Base-by-base conservation (phyloP, 306 rosid genomes). In the Begonia peltatifolia region DNA sequence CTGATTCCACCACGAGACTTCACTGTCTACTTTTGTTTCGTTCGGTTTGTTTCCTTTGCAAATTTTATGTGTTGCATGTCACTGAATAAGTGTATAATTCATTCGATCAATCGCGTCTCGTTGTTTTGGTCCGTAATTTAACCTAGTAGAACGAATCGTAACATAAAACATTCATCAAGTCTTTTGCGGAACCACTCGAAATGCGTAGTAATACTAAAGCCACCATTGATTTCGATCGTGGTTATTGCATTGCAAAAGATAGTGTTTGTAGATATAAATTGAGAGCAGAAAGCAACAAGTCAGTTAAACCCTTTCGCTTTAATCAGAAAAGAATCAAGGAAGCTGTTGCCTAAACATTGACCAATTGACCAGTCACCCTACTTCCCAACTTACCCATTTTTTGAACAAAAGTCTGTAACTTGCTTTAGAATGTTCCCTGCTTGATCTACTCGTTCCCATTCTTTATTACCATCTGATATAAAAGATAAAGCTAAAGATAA, bases 351-450 rank as follows among this genome's bases (percentile, higher is more conserved):
- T 10, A n/a, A 44, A 44, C 48, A 44, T 44, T 44, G 48, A 42
- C 23, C 23, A 20, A 20, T 20, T 17, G 23, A 30, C 48, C 48
- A 12, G 48, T 44, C 48, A 12, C 14, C 14, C 48, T 44, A 10
- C 48, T 10, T 44, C 48, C 48, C n/a, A 44, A 7, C 14, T 25
- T 5, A 12, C 41, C 49, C 17, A n/a, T n/a, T 57, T 57, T 69
- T 74, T 71, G 55, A 68, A 78, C 71, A 76, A 89, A 82, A 84
- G 25, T 60, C 52, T 52, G 49, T 73, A 73, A 78, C 71, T 76
- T 83, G 92, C 92, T 83, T 90, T 80, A 59, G 78, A 75, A 85
- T 73, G 82, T 77, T 44, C 48, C 48, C 12, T 80, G 80, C 76
- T 65, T 62, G 53, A 69, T 66, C 72, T 86, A 71, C 76, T 74